A percentile compares a stretch with the other conserved stretches of the same genome.
These are phyloP conservation scores for Yarrowia sp. DNA, from an alignment of 805 yeast genomes.

Conservation along the genomic window DNA sequence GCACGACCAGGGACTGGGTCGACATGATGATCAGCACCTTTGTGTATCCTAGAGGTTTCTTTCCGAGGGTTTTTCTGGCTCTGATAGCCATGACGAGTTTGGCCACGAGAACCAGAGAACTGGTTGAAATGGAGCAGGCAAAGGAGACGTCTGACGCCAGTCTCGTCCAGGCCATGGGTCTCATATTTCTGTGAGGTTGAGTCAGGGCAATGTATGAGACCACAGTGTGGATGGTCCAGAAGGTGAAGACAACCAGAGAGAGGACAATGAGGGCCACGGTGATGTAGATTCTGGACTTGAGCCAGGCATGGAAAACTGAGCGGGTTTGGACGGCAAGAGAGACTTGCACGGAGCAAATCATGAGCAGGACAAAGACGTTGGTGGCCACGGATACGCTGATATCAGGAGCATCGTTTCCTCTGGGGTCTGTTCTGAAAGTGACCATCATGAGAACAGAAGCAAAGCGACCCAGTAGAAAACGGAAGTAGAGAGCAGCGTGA, in stretches of 20 bases:
- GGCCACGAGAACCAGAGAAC: conserved; percentile 55
- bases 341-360: not conserved
- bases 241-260: not conserved
- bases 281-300: not conserved
- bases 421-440: not conserved
- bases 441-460: not conserved
- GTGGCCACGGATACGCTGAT: not conserved
- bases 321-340: not conserved
- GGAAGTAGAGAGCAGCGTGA: not conserved
- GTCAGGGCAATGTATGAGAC: not conserved
- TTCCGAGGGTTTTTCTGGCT: conserved; percentile 71
- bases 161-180: not conserved
- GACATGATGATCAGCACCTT: conserved; percentile 80
- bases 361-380: not conserved
- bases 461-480: not conserved
- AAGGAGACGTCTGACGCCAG: conserved; percentile 38
- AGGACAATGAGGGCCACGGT: not conserved
- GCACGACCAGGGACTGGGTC: conserved; percentile 74
- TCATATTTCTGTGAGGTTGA: not conserved
- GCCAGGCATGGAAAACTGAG: conserved; percentile 10
- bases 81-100: conserved; percentile 68
- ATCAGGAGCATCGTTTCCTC: not conserved
- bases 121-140: conserved; percentile 62
- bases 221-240: not conserved
- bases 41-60: conserved; percentile 75